Evolutionary conservation across 2,329 filamentous ascomycete genomes (phyloP), one percentile per base, ranked within the genome.

Genomic region (Phialophora expanda): DNA sequence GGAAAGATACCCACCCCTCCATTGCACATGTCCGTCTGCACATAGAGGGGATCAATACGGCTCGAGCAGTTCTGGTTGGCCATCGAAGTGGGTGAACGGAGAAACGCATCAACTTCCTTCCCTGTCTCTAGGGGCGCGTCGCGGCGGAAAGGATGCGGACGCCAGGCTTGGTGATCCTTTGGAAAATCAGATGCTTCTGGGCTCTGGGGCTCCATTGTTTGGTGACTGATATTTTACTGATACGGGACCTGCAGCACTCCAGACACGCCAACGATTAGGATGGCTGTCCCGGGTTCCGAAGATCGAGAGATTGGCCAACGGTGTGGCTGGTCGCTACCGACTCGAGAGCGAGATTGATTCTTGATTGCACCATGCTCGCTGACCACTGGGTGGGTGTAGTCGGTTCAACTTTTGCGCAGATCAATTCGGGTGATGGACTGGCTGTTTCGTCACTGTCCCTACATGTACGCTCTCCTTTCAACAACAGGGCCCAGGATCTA

Each of bases 191-290:
- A 24, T 26, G 46, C n/a, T 54, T 53, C 58, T 54, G 46, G 30
- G 9, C 48, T 41, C n/a, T 24, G 26, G 14, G 28, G n/a, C 17
- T 26, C 17, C 46, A n/a, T 7, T 44, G 20, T 54, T 61, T 46
- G 58, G 51, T 61, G 26, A 51, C 58, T 41, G 44, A 51, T 61
- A 38, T 41, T 22, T 34, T 26, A 53, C 30, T 50, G 58, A 53
- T 61, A 53, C 58, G 34, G 58, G 58, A 61, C 58, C 58, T 61
- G 58, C 58, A 61, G 58, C 14, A 61, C 48, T 53, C 58, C 58
- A 61, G 48, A 54, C 46, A 53, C 46, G 58, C 58, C 46, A 32
- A 53, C 32, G 46, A 61, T 54, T 14, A 46, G 58, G 58, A 61
- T 53, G 28, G 51, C 22, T 22, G 28, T 61, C 58, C 57, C 58